A percentile compares a stretch with the other conserved stretches of the same genome.
phyloP scores from a whole-genome alignment of 2,329 filamentous ascomycete genomes.

The Apiospora kogelbergensis region DNA sequence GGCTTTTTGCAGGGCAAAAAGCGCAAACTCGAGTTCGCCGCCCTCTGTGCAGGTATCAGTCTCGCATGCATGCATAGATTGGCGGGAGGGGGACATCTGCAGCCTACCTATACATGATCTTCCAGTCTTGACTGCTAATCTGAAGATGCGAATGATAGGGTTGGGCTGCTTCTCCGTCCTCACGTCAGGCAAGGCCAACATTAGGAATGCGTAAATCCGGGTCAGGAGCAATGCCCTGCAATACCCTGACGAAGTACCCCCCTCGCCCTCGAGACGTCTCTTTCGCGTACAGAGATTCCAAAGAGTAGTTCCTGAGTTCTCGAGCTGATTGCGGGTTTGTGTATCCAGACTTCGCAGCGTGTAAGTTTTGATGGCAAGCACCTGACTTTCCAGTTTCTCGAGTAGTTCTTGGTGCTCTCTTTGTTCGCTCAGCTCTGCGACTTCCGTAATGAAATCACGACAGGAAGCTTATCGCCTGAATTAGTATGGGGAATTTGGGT shows the following conservation, averaged over 20 bases:
- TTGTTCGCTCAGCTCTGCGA: constrained; percentile 26
- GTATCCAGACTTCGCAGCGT: constrained; percentile 32
- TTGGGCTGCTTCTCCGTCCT: constrained; percentile 24
- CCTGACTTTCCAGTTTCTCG: constrained; percentile 40
- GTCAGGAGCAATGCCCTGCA: constrained; percentile 37
- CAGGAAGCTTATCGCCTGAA: constrained; percentile 22
- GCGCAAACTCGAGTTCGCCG: constrained; percentile 55
- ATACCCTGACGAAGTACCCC: constrained; percentile 19
- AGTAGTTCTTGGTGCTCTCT: constrained; percentile 34
- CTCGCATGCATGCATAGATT: constrained; percentile 11
- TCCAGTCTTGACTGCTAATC: constrained; percentile 65
- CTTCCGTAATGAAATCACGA: constrained; percentile 26
- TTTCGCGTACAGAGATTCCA: constrained; percentile 68
- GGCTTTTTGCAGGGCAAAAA: constrained; percentile 62
- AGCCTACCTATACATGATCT: constrained; percentile 60
- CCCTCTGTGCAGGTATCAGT: constrained; percentile 38
- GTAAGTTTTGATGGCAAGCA: constrained; percentile 31
- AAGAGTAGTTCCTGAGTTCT: constrained; percentile 54
- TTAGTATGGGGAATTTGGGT: background rate
- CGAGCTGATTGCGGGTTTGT: constrained; percentile 46
- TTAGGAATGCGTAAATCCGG: constrained; percentile 62
- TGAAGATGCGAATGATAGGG: constrained; percentile 59
- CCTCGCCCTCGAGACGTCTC: constrained; percentile 33
- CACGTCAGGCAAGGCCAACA: constrained; percentile 60
- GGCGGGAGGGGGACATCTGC: constrained; percentile 24